Evolutionary conservation across 345 rosid genomes (phyloP).

Genomic region (Syzygium jambos): DNA sequence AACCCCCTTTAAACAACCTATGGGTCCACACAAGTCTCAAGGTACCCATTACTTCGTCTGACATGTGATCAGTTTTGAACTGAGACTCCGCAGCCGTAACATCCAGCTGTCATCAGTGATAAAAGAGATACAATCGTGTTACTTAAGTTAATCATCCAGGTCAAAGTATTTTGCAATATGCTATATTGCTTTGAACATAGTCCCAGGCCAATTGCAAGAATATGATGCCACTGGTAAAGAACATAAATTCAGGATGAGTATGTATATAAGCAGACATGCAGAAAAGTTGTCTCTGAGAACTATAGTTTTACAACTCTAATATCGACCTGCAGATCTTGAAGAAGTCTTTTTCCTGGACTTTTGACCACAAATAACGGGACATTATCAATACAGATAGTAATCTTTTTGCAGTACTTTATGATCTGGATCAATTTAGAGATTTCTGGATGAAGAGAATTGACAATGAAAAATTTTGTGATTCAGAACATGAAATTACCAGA

Average conservation of each 20-base stretch:
- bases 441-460: background rate
- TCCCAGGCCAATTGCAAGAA: background rate
- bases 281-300: fast-evolving
- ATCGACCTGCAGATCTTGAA: background rate
- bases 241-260: background rate
- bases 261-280: background rate
- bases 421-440: background rate
- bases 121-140: background rate
- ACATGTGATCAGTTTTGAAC: background rate
- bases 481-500: background rate
- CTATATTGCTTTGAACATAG: background rate
- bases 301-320: background rate
- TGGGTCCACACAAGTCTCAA: background rate
- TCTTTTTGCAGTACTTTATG: background rate
- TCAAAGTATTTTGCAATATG: background rate
- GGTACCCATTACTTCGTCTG: background rate
- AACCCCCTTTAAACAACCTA: background rate
- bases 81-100: background rate
- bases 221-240: fast-evolving
- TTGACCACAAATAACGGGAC: background rate
- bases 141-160: background rate
- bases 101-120: background rate
- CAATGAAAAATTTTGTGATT: background rate
- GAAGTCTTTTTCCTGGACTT: background rate
- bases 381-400: background rate